phyloP scores from a whole-genome alignment of 2,329 filamentous ascomycete species.

The Aspergillus fructus region DNA sequence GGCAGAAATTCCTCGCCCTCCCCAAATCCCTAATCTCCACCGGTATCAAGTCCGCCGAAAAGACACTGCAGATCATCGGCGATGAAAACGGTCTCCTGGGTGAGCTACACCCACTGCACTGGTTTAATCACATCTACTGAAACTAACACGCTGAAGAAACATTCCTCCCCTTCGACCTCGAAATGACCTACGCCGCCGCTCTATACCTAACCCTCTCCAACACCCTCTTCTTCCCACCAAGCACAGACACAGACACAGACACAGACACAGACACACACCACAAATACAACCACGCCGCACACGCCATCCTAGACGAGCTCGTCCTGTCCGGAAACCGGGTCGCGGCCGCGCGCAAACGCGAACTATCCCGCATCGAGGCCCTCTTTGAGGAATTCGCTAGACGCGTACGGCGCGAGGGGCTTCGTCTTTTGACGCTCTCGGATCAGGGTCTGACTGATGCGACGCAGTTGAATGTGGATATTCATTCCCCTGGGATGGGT shows the following conservation, averaged over 20 bases:
- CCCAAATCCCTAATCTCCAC: constrained; percentile 39
- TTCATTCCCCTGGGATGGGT: too few species aligned
- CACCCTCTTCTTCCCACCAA: too few species aligned
- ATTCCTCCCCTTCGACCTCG: too few species aligned
- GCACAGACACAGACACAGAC: too few species aligned
- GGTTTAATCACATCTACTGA: too few species aligned
- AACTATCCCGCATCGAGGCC: constrained; percentile 27
- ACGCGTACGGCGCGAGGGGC: constrained; percentile 25
- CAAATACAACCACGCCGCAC: constrained; percentile 14
- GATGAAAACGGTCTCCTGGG: constrained; percentile 38
- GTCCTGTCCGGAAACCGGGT: constrained; percentile 34
- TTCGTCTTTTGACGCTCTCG: constrained; percentile 3
- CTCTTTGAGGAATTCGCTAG: constrained; percentile 29
- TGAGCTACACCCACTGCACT: constrained; percentile 15
- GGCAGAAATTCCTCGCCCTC: constrained; percentile 32
- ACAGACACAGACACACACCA: too few species aligned
- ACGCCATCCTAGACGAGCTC: constrained; percentile 35
- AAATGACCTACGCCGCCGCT: too few species aligned
- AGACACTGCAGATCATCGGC: constrained; percentile 40
- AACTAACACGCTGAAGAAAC: too few species aligned
- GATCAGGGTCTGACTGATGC: background rate
- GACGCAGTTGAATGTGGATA: background rate
- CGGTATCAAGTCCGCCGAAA: constrained; percentile 44
- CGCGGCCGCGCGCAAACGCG: constrained; percentile 28
- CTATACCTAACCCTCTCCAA: too few species aligned